These are phyloP conservation scores for Naematelia encephala DNA, from an alignment of 768 basidiomycete species.

Conservation along the genomic window DNA sequence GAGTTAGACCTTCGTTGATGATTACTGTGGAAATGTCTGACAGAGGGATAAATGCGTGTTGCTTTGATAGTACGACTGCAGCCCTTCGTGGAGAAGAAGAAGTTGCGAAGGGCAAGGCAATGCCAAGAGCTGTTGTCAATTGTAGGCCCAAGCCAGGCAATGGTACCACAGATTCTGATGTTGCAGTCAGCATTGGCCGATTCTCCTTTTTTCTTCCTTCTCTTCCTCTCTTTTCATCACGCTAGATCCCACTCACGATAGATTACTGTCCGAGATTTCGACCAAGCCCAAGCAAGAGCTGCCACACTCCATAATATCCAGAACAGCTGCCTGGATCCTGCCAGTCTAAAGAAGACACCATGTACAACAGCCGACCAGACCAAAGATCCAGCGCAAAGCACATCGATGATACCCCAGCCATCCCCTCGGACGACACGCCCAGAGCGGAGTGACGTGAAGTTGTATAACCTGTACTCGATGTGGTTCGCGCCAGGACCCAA, in stretches of 20 bases:
- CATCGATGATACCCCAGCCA: constrained; percentile 20
- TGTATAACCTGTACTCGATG: constrained; percentile 34
- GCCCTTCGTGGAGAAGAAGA: constrained; percentile 7
- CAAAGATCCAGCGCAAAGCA: background rate
- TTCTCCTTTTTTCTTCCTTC: too few species aligned
- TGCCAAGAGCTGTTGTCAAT: constrained; percentile 30
- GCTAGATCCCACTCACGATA: constrained; percentile 17
- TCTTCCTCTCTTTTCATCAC: background rate
- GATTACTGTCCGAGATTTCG: constrained; percentile 15
- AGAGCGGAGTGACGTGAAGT: constrained; percentile 9
- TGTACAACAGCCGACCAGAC: background rate
- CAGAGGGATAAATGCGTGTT: constrained; percentile 33
- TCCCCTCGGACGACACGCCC: constrained; percentile 26
- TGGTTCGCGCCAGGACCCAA: constrained; percentile 3
- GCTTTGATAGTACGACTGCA: background rate
- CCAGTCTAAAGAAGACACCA: background rate
- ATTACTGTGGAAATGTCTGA: constrained; percentile 32
- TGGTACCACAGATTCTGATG: constrained; percentile 40
- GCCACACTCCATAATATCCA: background rate
- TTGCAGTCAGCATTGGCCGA: too few species aligned
- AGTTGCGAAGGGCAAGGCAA: constrained; percentile 22
- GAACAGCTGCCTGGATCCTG: background rate
- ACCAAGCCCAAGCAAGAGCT: background rate
- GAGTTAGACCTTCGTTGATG: constrained; percentile 38
- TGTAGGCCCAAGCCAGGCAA: constrained; percentile 36